phyloP scores from a whole-genome alignment of 768 basidiomycete genomes.

The Rhodotorula diobovata region DNA sequence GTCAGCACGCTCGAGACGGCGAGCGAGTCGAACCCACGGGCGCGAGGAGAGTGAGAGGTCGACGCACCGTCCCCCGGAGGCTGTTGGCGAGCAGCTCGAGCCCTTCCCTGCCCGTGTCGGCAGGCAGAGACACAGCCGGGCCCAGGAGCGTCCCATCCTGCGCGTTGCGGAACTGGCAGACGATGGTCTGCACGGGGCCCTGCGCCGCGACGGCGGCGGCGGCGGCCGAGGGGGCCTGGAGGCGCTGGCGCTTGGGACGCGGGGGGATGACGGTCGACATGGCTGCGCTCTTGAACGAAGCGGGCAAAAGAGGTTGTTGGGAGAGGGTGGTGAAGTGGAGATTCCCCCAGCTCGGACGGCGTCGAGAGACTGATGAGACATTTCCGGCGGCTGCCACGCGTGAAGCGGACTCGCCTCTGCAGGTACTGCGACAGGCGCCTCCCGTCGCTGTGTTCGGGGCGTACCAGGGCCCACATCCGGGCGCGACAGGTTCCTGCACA shows the following conservation, averaged over 20 bases:
- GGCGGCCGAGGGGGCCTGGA: not conserved
- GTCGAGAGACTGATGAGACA: too few species aligned
- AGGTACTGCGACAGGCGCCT: too few species aligned
- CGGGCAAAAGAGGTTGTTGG: not conserved
- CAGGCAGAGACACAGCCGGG: conserved; percentile 81
- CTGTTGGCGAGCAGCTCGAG: conserved; percentile 86
- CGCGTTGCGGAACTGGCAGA: conserved; percentile 89
- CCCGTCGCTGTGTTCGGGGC: too few species aligned
- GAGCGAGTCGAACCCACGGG: not conserved
- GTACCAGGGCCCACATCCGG: too few species aligned
- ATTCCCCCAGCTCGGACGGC: too few species aligned
- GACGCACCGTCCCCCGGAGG: conserved; percentile 64
- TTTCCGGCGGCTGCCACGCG: too few species aligned
- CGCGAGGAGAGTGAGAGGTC: not conserved
- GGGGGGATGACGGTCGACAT: conserved; percentile 43
- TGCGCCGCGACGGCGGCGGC: conserved; percentile 16
- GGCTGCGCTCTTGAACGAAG: too few species aligned
- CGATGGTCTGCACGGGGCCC: conserved; percentile 59
- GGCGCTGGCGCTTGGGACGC: conserved; percentile 36
- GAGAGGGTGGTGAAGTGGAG: not conserved
- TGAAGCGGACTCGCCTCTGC: too few species aligned
- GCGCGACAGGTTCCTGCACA: too few species aligned
- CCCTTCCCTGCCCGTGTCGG: conserved; percentile 75
- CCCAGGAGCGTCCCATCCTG: conserved; percentile 76
- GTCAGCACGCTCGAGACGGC: conserved; percentile 13